These are phyloP conservation scores for Phialocephala subalpina DNA, from an alignment of 2,329 filamentous ascomycete species.

Conservation along the genomic window DNA sequence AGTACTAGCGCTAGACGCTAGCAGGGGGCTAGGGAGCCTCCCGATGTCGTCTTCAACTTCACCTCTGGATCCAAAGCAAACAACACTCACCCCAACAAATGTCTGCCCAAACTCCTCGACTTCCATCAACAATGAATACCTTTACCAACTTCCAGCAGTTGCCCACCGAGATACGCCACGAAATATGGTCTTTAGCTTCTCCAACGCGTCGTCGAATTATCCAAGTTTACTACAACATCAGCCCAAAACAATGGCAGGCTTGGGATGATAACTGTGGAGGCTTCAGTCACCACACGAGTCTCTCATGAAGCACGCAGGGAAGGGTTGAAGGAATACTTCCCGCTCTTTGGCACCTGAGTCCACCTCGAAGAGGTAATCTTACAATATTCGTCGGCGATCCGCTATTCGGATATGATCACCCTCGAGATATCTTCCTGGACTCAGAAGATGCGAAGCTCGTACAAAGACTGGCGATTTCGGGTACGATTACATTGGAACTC, in stretches of 20 bases:
- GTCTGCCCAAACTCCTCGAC: not conserved
- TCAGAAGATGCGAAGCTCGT: slow-evolving; percentile 19
- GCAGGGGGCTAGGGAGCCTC: not conserved
- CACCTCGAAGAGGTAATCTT: slow-evolving; percentile 28
- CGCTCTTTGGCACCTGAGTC: slow-evolving; percentile 26
- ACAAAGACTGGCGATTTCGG: slow-evolving; percentile 22
- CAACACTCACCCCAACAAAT: not conserved
- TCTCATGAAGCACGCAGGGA: slow-evolving; percentile 29
- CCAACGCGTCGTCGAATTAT: slow-evolving; percentile 25
- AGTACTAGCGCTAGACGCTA: not conserved
- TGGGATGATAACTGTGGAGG: slow-evolving; percentile 25
- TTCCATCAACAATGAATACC: not conserved
- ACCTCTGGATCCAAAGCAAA: not conserved
- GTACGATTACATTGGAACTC: not conserved
- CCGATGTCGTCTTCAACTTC: not conserved
- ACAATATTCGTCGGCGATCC: slow-evolving; percentile 33
- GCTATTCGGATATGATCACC: slow-evolving; percentile 11
- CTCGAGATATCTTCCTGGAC: slow-evolving; percentile 18
- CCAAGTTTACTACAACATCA: slow-evolving; percentile 24
- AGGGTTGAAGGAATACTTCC: slow-evolving; percentile 25
- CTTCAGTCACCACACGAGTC: slow-evolving; percentile 22
- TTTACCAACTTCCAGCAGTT: slow-evolving; percentile 23
- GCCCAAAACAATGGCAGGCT: slow-evolving; percentile 21
- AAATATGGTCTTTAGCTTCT: slow-evolving; percentile 22
- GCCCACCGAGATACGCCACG: slow-evolving; percentile 21